Base-by-base conservation (phyloP, 2,329 filamentous ascomycete species). In the Arthroderma sp. region DNA sequence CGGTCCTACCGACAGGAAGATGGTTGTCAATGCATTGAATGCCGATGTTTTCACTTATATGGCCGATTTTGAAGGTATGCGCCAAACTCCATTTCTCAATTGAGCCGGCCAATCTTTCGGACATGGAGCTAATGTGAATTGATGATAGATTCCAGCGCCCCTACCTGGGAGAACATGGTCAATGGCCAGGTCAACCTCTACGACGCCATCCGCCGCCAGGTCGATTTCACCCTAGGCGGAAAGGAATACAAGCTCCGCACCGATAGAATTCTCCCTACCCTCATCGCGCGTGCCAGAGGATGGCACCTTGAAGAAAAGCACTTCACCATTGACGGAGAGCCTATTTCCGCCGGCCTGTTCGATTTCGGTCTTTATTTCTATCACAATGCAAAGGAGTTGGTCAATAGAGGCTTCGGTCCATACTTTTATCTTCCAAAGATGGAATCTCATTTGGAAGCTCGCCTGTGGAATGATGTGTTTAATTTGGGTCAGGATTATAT, bases 261-360 rank as follows among this genome's bases (percentile, higher is more conserved):
- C 48, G 89, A 96, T 70, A 80, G 83, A 56, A 78, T 73, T 42
- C 78, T 86, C 5, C 88, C 91, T 15, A 96, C 91, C 10, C 77
- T 98, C 45, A 95, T 98, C 59, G 85, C 89, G 47, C 86, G 91
- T 59, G 86, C 91, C 45, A 82, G 91, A 66, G 91, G 91, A 61
- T 98, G 91, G 91, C 91, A 98, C 66, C 74, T 98, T 46, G 88
- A 94, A 50, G 91, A 98, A 79, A 95, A 94, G 77, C 91, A 96
- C 69, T 80, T 98, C 66, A 94, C 86, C 29, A 81, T 96, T 42
- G 87, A 96, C 56, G 89, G 88, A 51, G 87, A 94, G 74, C 81
- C 91, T 59, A 91, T 96, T 57, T 94, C 88, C 27, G 91, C 83
- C 48, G 78, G 80, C 51, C 77, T 98, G 48, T 96, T 96, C 66